These are phyloP conservation scores for Dactylellina haptotyla DNA, from an alignment of 2,329 filamentous ascomycete genomes.

Conservation along the genomic window DNA sequence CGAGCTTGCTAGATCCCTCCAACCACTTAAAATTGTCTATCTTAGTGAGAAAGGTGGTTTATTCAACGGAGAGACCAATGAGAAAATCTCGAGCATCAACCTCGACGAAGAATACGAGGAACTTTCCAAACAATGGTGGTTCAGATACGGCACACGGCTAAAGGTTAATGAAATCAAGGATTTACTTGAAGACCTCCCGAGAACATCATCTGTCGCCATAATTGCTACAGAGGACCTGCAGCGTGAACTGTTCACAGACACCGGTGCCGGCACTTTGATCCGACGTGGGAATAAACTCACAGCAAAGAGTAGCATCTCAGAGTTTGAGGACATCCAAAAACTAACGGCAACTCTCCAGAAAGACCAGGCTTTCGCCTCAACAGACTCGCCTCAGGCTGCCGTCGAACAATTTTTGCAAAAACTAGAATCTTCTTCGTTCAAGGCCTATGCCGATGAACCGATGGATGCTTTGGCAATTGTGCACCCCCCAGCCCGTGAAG, in stretches of 20 bases:
- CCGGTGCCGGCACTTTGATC: constrained; percentile 91
- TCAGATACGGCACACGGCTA: constrained; percentile 89
- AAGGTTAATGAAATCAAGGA: constrained; percentile 99
- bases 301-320: constrained; percentile 74
- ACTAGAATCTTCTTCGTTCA: constrained; percentile 80
- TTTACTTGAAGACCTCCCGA: constrained; percentile 84
- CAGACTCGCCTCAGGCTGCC: constrained; percentile 70
- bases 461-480: constrained; percentile 94
- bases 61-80: constrained; percentile 89
- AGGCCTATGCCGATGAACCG: constrained; percentile 91
- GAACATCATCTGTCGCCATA: constrained; percentile 93
- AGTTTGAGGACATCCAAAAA: constrained; percentile 79
- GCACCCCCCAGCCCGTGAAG: constrained; percentile 74
- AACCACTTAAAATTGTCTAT: constrained; percentile 97
- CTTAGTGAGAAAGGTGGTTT: constrained; percentile 97
- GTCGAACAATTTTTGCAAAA: constrained; percentile 87
- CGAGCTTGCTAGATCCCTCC: constrained; percentile 85
- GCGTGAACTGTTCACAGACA: constrained; percentile 96
- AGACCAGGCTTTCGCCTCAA: constrained; percentile 80
- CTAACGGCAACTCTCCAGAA: constrained; percentile 81
- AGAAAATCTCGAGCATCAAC: constrained; percentile 97
- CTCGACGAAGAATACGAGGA: constrained; percentile 94
- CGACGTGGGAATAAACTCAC: constrained; percentile 89
- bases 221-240: constrained; percentile 96
- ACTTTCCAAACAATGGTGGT: constrained; percentile 94